Evolutionary conservation across 345 rosid species (phyloP), one percentile per base, ranked within the genome.

Genomic region (Populus deltoides): DNA sequence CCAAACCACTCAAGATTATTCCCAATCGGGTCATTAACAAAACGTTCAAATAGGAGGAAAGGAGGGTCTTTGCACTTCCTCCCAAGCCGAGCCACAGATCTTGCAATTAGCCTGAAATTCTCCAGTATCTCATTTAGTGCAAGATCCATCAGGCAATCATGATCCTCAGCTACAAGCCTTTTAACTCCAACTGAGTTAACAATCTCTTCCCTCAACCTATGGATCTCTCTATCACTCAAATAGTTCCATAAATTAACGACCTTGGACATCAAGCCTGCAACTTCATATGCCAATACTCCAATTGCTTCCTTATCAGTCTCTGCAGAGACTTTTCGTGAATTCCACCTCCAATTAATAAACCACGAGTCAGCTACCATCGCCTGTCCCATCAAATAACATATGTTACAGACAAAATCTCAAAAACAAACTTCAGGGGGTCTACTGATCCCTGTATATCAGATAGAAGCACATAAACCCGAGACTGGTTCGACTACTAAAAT

Each of bases 251-350:
- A 78, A 77, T 74, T 83, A 59, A 83, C 84, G 29, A 90, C 79
- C 80, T 85, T 85, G 25, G 85, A 87, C 93, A 90, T 87, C 83
- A 90, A 83, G 68, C 86, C 71, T 20, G 86, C 86, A 65, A 90
- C 89, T 80, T 90, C 93, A 79, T 80, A 90, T 38, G 96, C 89
- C 81, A 91, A 78, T 55, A 90, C 85, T 63, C 92, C 96, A 49
- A 89, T 79, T 11, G 41, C 81, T 59, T 78, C 88, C 83, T 86
- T 87, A 8, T 79, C 85, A 12, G 81, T 71, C 76, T 85, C 90
- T 0, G 80, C 65, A 12, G 77, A 62, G 62, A 75, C 82, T 57
- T 86, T 88, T 86, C 87, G 25, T 0, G 89, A 75, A 35, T 66
- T 81, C 87, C 83, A 65, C 87, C 88, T 70, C 61, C 85, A 77